Percentiles rank a stretch among this genome's conserved stretches.
These are phyloP conservation scores for Inga laurina DNA, from an alignment of 306 rosid genomes.

Conservation along the genomic window DNA sequence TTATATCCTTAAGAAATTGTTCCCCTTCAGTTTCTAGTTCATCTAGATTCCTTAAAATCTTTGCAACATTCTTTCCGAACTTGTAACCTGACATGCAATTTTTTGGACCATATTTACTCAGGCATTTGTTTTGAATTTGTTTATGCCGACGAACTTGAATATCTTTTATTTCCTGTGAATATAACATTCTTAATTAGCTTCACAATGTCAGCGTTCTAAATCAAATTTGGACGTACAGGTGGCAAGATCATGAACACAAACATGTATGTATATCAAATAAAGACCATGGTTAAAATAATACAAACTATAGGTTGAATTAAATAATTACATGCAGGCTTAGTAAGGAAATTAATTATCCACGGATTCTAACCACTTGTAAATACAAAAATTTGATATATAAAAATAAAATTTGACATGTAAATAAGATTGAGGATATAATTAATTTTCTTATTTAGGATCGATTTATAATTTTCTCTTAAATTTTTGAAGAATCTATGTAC, in stretches of 20 bases:
- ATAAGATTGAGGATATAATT: too few species aligned
- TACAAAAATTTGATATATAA: too few species aligned
- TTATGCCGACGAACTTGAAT: not conserved
- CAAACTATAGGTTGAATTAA: too few species aligned
- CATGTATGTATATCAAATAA: too few species aligned
- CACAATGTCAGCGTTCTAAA: not conserved
- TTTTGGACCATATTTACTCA: not conserved
- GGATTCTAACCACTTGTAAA: too few species aligned
- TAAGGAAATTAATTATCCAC: too few species aligned
- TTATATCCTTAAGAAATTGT: not conserved
- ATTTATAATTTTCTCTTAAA: too few species aligned
- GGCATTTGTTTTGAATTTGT: not conserved
- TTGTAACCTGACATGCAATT: constrained; percentile 2
- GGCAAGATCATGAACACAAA: not conserved
- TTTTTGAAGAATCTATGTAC: too few species aligned
- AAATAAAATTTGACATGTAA: too few species aligned
- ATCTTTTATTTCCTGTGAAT: not conserved
- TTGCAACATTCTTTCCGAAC: not conserved
- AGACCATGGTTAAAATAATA: too few species aligned
- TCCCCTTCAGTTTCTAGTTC: not conserved
- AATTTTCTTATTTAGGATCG: too few species aligned
- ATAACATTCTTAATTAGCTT: not conserved
- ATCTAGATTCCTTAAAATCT: not conserved
- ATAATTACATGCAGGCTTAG: too few species aligned
- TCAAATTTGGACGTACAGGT: not conserved